phyloP scores from a whole-genome alignment of 2,329 filamentous ascomycete genomes.

The Fusarium tuaranense region DNA sequence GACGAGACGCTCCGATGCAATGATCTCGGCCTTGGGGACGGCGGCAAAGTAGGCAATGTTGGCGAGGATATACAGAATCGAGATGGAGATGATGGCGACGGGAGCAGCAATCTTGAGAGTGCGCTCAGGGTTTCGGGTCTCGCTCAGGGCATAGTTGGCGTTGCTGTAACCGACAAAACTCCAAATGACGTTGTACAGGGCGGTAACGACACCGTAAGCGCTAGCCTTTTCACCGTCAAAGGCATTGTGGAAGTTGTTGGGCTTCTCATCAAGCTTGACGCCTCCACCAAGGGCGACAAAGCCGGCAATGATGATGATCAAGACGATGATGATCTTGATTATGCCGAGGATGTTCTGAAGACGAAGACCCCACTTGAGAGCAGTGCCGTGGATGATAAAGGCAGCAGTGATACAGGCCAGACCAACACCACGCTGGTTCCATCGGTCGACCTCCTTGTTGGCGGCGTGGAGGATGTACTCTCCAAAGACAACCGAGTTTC shows the following conservation, averaged over 20 bases:
- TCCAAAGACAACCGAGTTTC: constrained; percentile 77
- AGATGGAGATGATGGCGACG: constrained; percentile 67
- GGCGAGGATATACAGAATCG: constrained; percentile 73
- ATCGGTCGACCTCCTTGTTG: constrained; percentile 69
- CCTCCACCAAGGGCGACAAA: constrained; percentile 72
- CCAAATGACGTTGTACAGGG: constrained; percentile 79
- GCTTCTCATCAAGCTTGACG: constrained; percentile 67
- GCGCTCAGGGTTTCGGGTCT: constrained; percentile 73
- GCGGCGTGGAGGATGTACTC: constrained; percentile 77
- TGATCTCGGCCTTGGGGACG: constrained; percentile 65
- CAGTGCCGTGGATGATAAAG: constrained; percentile 73
- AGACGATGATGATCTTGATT: constrained; percentile 74
- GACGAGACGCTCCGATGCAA: constrained; percentile 62
- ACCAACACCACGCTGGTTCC: constrained; percentile 76
- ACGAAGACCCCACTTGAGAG: constrained; percentile 74
- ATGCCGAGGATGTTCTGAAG: constrained; percentile 74
- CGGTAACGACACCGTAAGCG: constrained; percentile 75
- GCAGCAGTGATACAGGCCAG: constrained; percentile 74
- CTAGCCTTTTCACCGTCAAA: constrained; percentile 75
- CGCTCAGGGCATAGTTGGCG: constrained; percentile 74
- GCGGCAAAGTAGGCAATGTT: constrained; percentile 76
- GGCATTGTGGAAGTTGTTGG: constrained; percentile 71
- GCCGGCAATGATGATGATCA: constrained; percentile 74
- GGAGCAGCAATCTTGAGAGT: constrained; percentile 76
- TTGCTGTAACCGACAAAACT: constrained; percentile 77